Conservation (phyloP, 2,329 filamentous ascomycete species). For the Xylariaceae sp. region DNA sequence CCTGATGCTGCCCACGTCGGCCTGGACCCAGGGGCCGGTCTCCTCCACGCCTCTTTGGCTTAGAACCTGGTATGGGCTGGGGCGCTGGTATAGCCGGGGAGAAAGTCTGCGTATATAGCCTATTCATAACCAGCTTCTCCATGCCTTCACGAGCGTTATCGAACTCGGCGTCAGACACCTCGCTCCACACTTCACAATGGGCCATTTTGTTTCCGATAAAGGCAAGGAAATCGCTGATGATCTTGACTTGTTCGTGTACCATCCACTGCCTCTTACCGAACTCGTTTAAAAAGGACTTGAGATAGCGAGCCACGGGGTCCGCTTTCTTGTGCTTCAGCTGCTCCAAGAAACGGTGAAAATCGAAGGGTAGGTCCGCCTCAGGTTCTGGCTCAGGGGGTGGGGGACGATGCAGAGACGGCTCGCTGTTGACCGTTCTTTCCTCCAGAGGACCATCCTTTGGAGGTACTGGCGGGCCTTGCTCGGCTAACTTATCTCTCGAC, state of each 20-base stretch:
- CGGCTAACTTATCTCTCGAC: conserved; percentile 40
- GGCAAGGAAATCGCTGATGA: conserved; percentile 91
- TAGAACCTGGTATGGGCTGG: conserved; percentile 67
- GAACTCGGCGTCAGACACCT: conserved; percentile 94
- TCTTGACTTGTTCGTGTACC: conserved; percentile 99
- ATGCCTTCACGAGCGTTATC: conserved; percentile 98
- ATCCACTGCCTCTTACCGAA: conserved; percentile 99
- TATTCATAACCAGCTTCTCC: conserved; percentile 99
- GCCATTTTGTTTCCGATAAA: conserved; percentile 99
- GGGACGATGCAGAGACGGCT: conserved; percentile 55
- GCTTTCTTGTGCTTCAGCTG: conserved; percentile 94
- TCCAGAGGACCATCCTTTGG: conserved; percentile 56
- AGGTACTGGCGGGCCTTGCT: conserved; percentile 55
- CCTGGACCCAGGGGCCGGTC: conserved; percentile 74
- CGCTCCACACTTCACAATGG: conserved; percentile 92
- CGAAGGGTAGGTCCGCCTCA: conserved; percentile 85
- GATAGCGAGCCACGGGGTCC: conserved; percentile 94
- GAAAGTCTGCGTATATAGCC: conserved; percentile 92
- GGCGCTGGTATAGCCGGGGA: conserved; percentile 87
- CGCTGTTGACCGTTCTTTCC: conserved; percentile 33
- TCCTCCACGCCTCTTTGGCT: conserved; percentile 65
- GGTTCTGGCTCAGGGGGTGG: conserved; percentile 72
- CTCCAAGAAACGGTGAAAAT: conserved; percentile 95
- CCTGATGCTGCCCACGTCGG: conserved; percentile 91
- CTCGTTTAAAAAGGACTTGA: conserved; percentile 90